Base-by-base conservation (phyloP, 768 basidiomycete genomes). In the Trametes coccinea region DNA sequence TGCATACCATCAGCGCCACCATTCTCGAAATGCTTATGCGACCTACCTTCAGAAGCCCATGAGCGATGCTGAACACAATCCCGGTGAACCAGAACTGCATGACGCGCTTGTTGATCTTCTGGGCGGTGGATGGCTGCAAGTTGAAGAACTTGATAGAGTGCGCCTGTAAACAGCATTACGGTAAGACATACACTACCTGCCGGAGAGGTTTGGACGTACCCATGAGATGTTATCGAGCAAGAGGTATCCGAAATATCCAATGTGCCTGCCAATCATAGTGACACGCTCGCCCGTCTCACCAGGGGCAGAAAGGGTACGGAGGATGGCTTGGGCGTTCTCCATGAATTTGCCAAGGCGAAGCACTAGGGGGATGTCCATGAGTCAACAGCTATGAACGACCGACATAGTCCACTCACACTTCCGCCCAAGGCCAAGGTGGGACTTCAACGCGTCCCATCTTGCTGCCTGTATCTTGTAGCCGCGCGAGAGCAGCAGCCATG, bases 271-370 rank as follows among this genome's bases (percentile, higher is more conserved):
- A 66, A 97, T 85, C 27, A 90, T 86, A 0, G 89, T 82, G 57
- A 95, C 77, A 63, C 89, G 88, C 71, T 98, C 92, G 10, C 81
- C 75, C 1, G 86, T 66, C 58, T 86, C 82, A 5, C 80, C 80
- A 4, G 84, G 63, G 1, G 82, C 71, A 30, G 86, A 74, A 3
- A 85, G 77, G 17, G 90, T 87, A 53, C 87, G 88, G 47, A 97
- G 77, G 33, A 93, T 95, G 1, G 93, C 86, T 73, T 98, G 96
- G 5, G 95, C 79, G 75, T 97, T 93, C 71, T 99, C 97, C 64
- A 95, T 67, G 7, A 95, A 94, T 75, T 98, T 96, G 67, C 94
- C 93, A 55, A 99, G 79, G 14, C 97, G 87, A 81, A 98, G 80
- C 40, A 97, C 96, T 98, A 65, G 3, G 6, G 34, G 11, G 13